These are phyloP conservation scores for Clarireedia hainanense DNA, from an alignment of 2,329 filamentous ascomycete species.

Conservation along the genomic window DNA sequence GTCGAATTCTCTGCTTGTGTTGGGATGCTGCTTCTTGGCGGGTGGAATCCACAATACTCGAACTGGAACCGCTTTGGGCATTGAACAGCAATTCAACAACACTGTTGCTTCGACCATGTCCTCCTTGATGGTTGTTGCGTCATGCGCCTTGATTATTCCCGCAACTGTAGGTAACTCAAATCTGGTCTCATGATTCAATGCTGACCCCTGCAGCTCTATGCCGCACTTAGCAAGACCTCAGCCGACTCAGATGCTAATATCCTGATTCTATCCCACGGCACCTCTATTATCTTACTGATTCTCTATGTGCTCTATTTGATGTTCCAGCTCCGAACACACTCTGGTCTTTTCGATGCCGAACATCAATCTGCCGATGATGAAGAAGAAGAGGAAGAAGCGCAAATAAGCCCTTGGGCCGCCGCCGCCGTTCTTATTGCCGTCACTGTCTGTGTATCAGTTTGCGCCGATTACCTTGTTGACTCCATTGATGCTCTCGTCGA, in stretches of 20 bases:
- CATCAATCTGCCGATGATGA: conserved; percentile 17
- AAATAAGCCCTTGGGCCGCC: conserved; percentile 12
- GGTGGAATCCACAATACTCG: conserved; percentile 54
- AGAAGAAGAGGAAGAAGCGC: conserved; percentile 6
- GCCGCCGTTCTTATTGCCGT: conserved; percentile 52
- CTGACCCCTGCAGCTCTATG: conserved; percentile 46
- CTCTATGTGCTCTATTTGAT: conserved; percentile 70
- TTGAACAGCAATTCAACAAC: conserved; percentile 66
- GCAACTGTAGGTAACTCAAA: conserved; percentile 44
- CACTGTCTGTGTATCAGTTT: conserved; percentile 62
- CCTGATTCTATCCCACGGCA: conserved; percentile 65
- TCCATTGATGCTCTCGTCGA: conserved; percentile 66
- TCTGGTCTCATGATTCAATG: no score
- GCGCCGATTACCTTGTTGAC: conserved; percentile 68
- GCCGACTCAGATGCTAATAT: conserved; percentile 47
- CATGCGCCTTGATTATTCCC: conserved; percentile 71
- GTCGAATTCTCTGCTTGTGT: conserved; percentile 84
- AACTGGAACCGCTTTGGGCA: conserved; percentile 15
- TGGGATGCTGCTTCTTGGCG: conserved; percentile 73
- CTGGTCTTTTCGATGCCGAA: conserved; percentile 60
- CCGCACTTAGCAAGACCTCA: conserved; percentile 45
- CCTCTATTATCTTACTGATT: conserved; percentile 63
- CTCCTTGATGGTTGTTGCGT: conserved; percentile 63
- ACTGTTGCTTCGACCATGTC: conserved; percentile 74
- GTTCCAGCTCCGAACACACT: conserved; percentile 72